Base-by-base conservation (phyloP, 2,329 filamentous ascomycete species). In the Aspergillus sp. region DNA sequence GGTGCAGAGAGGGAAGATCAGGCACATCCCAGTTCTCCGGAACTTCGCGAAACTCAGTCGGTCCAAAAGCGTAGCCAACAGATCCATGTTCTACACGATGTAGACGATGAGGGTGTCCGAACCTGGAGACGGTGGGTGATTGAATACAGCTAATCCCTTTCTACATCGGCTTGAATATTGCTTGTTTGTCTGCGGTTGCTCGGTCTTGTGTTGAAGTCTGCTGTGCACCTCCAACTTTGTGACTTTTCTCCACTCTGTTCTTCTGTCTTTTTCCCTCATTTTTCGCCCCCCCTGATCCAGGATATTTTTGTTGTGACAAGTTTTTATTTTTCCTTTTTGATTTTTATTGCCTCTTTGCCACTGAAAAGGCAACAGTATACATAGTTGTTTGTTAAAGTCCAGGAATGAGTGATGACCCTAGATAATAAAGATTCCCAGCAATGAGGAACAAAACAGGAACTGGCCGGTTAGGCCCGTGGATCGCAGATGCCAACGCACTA, bases 61-160 rank as follows among this genome's bases (percentile, higher is more conserved):
- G 62, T 75, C 22, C 69, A 71, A 57, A 73, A 71, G 60, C 70
- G 69, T 47, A 73, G 62, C 15, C 69, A 77, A 58, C 68, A 69
- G 4, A 66, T 73, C n/a, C 72, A 76, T 54, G 61, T 73, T 51
- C 68, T 77, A 62, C 68, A 65, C 11, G 69, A 75, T 52, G 66
- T 63, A 25, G 74, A 76, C 56, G 64, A 61, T 22, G 68, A 74
- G 17, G 74, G 74, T 9, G 59, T 64, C 25, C 71, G 74, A 23
- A 73, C 69, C 30, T 79, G 74, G 72, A 71, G 68, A 61, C 68
- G 77, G 25, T 67, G 73, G 48, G 71, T 77, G 51, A 63, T 77
- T 11, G 76, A 79, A 58, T 79, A 77, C 62, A 71, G 64, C 45
- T 78, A 66, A 67, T 54, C 19, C 23, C 28, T 30, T 55, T 43